phyloP scores from a whole-genome alignment of 2,329 filamentous ascomycete genomes.

The Xylaria sp. region DNA sequence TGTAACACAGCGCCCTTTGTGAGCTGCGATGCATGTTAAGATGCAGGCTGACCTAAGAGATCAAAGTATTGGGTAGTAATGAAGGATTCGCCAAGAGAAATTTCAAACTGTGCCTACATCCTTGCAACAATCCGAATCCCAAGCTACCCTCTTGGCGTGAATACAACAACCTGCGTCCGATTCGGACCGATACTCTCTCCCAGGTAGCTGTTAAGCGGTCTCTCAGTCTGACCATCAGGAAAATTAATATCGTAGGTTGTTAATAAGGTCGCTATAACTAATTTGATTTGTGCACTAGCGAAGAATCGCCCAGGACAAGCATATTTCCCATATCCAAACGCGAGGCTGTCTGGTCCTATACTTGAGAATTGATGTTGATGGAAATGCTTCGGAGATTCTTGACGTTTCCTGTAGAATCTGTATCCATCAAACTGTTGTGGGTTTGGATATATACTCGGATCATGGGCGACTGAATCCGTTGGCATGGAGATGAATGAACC shows the following conservation, averaged over 20 bases:
- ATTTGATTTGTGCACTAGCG: conserved; percentile 27
- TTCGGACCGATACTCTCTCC: background rate
- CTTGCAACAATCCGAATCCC: too few relatives aligned
- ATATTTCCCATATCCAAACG: conserved; percentile 28
- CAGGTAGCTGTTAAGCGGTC: background rate
- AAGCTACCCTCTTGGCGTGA: background rate
- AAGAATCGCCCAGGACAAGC: conserved; percentile 31
- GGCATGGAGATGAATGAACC: background rate
- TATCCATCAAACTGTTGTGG: background rate
- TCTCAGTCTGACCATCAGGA: background rate
- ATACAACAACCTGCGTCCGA: background rate
- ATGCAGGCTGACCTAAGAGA: too few relatives aligned
- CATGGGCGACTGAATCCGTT: background rate
- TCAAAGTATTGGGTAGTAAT: too few relatives aligned
- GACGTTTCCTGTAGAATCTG: background rate
- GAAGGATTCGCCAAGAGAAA: too few relatives aligned
- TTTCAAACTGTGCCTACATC: too few relatives aligned
- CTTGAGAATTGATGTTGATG: conserved; percentile 2
- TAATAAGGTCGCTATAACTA: conserved; percentile 24
- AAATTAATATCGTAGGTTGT: background rate
- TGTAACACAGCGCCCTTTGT: too few relatives aligned
- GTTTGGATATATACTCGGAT: background rate
- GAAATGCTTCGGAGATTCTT: background rate
- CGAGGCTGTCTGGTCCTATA: conserved; percentile 28
- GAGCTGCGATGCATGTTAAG: too few relatives aligned